Conservation (phyloP, 371 early-diverging fungal genomes). For the Mortierella sp. region DNA sequence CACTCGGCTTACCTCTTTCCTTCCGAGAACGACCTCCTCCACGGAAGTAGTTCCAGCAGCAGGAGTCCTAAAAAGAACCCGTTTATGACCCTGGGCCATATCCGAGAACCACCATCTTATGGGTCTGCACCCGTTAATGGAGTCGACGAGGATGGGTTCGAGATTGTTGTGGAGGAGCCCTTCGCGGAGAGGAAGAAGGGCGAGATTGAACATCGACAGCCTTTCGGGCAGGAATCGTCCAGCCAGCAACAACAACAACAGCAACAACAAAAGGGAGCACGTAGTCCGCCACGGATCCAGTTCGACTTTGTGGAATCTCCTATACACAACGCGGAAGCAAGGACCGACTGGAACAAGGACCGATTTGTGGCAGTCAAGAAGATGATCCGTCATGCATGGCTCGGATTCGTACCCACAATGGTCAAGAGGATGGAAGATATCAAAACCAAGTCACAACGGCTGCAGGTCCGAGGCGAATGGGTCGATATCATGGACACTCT, state of each 20-base stretch:
- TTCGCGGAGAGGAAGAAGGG: neutral
- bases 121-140: conserved; percentile 33
- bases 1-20: conserved; percentile 20
- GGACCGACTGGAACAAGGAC: neutral
- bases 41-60: neutral
- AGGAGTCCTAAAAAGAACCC: neutral
- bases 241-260: neutral
- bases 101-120: conserved; percentile 25
- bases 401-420: conserved; percentile 62
- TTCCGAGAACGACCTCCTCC: neutral
- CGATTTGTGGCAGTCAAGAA: conserved; percentile 11
- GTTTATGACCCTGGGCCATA: conserved; percentile 12
- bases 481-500: conserved; percentile 79
- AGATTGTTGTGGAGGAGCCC: conserved; percentile 26
- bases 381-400: conserved; percentile 65
- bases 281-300: conserved; percentile 16
- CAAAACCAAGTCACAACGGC: conserved; percentile 28
- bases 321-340: neutral
- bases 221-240: neutral
- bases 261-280: neutral
- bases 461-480: conserved; percentile 61
- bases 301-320: conserved; percentile 12
- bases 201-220: neutral
- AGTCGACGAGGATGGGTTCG: conserved; percentile 35
- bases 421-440: conserved; percentile 57